A percentile compares a stretch with the other conserved stretches of the same genome.
phyloP scores from a whole-genome alignment of 1,139 yeast species.

The Scheffersomyces lignicola region DNA sequence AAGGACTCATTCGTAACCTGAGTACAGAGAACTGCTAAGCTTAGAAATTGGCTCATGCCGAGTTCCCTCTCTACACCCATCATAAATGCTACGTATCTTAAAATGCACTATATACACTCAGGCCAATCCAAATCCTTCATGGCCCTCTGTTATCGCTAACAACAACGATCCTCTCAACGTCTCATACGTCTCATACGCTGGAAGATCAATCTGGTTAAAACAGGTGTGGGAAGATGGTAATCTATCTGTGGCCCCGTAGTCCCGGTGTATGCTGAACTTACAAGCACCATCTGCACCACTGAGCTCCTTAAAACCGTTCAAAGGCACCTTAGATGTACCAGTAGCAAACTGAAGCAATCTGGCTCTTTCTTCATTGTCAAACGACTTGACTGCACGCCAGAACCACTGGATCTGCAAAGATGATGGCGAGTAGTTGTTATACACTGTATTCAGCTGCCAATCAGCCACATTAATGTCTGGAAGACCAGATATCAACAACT shows the following conservation, averaged over 20 bases:
- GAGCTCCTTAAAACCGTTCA: slow-evolving; percentile 88
- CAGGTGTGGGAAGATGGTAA: slow-evolving; percentile 96
- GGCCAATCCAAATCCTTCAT: slow-evolving; percentile 94
- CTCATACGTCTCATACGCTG: slow-evolving; percentile 89
- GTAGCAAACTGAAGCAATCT: slow-evolving; percentile 93
- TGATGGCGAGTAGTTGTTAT: slow-evolving; percentile 80
- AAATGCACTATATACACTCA: slow-evolving; percentile 12
- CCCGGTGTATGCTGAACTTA: slow-evolving; percentile 87
- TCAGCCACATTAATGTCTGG: slow-evolving; percentile 96
- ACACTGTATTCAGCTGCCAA: slow-evolving; percentile 86
- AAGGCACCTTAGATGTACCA: slow-evolving; percentile 95
- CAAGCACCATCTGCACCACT: slow-evolving; percentile 87
- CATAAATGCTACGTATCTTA: background rate
- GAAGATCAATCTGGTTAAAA: slow-evolving; percentile 91
- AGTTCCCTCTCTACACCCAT: background rate
- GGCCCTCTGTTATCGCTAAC: slow-evolving; percentile 90
- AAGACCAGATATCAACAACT: slow-evolving; percentile 86
- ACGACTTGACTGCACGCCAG: slow-evolving; percentile 97
- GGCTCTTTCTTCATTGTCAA: slow-evolving; percentile 93
- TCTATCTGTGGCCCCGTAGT: slow-evolving; percentile 81
- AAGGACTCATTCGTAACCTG: too few relatives aligned
- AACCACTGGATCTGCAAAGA: slow-evolving; percentile 94
- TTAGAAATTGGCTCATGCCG: too few relatives aligned
- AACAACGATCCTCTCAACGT: slow-evolving; percentile 77
- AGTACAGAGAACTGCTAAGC: too few relatives aligned